Percentiles rank a stretch among this genome's conserved stretches.
These are phyloP conservation scores for Wallacemonas sp. DNA, from an alignment of 208 protist genomes.

Conservation along the genomic window DNA sequence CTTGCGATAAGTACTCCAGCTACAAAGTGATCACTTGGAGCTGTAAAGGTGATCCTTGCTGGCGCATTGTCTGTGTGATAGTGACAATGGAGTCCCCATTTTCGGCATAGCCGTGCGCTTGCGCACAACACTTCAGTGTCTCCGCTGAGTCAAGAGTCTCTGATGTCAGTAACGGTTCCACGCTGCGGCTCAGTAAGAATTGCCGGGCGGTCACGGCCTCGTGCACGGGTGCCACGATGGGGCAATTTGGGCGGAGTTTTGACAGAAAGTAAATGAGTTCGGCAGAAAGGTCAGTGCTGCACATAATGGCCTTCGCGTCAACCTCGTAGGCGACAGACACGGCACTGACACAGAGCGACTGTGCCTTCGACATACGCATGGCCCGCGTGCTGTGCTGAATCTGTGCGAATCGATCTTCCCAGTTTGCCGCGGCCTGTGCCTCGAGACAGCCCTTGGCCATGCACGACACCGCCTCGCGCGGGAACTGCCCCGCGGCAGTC, in stretches of 20 bases:
- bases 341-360: slow-evolving; percentile 92
- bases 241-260: slow-evolving; percentile 95
- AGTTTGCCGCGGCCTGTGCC: slow-evolving; percentile 77
- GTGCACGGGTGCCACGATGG: slow-evolving; percentile 61
- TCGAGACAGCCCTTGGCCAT: slow-evolving; percentile 93
- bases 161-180: background rate
- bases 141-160: background rate
- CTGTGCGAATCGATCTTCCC: slow-evolving; percentile 76
- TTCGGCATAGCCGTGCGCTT: background rate
- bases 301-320: slow-evolving; percentile 86
- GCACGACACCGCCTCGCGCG: slow-evolving; percentile 93
- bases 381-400: slow-evolving; percentile 70
- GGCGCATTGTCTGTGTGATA: background rate
- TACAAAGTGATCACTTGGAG: slow-evolving; percentile 1
- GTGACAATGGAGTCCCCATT: background rate
- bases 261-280: slow-evolving; percentile 91
- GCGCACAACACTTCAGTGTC: background rate
- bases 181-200: background rate
- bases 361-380: slow-evolving; percentile 66
- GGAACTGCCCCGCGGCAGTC: slow-evolving; percentile 97
- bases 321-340: slow-evolving; percentile 94
- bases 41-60: background rate
- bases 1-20: background rate
- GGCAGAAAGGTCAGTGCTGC: slow-evolving; percentile 85
- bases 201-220: background rate